These are phyloP conservation scores for Salvia splendens DNA, from an alignment of 257 asterid species.

Conservation along the genomic window DNA sequence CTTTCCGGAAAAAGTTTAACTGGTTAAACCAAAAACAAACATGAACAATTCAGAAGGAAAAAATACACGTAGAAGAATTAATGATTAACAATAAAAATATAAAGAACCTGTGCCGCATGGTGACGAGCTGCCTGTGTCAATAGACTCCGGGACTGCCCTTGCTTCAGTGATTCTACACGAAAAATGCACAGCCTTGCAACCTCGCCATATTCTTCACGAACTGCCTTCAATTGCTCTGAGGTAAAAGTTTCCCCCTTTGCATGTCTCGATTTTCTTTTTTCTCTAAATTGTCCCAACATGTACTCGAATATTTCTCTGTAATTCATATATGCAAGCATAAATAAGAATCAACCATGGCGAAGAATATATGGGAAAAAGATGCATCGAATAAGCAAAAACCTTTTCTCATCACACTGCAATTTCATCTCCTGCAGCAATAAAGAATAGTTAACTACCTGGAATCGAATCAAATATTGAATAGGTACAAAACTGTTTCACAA, in stretches of 20 bases:
- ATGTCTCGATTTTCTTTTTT: conserved; percentile 66
- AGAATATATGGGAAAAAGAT: conserved; percentile 19
- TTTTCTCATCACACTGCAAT: conserved; percentile 88
- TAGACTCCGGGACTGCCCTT: conserved; percentile 86
- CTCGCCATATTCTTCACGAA: conserved; percentile 88
- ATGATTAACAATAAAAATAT: conserved; percentile 27
- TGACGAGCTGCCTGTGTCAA: conserved; percentile 95
- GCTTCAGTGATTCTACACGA: conserved; percentile 92
- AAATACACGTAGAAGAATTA: conserved; percentile 10
- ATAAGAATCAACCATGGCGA: conserved; percentile 24
- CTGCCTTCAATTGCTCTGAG: conserved; percentile 67
- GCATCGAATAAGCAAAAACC: conserved; percentile 40
- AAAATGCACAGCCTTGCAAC: conserved; percentile 84
- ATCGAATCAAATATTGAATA: conserved; percentile 13
- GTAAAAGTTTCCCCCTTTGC: conserved; percentile 81
- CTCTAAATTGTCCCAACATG: conserved; percentile 72
- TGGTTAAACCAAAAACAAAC: conserved; percentile 39
- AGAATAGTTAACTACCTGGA: conserved; percentile 30
- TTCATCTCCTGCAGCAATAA: conserved; percentile 86
- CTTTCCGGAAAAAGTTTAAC: conserved; percentile 86
- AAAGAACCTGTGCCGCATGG: conserved; percentile 84
- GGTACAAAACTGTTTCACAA: neutral
- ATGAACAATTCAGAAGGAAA: conserved; percentile 25
- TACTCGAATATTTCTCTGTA: conserved; percentile 76
- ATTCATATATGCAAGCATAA: conserved; percentile 24